Base-by-base conservation (phyloP, 176 grass and related monocot genomes). In the Thinopyrum elongatum region DNA sequence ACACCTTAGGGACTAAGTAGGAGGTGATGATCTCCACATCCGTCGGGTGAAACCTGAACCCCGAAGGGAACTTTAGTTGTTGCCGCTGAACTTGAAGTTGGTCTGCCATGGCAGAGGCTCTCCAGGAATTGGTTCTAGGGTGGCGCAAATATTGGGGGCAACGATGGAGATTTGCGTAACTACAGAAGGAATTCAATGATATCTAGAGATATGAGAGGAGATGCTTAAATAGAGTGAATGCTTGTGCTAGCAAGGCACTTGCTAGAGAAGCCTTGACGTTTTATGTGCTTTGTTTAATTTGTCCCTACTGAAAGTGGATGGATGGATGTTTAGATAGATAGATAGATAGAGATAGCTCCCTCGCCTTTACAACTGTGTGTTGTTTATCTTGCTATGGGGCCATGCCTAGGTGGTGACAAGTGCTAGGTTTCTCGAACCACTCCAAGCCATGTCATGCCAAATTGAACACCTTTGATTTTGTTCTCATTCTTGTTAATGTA, bases 21-120 rank as follows among this genome's bases (percentile, higher is more conserved):
- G 39, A 66, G 74, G 21, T 86, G 70, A 95, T 87, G 53, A 95
- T 93, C 84, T 93, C 94, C 33, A 83, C 84, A 16, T 95, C 87
- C 0, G 26, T 80, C 4, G 94, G 94, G 22, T 89, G 49, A 72
- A 95, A 95, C 30, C 84, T 72, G 36, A 95, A 95, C 1, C 94
- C 94, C 0, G 84, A 77, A 8, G 91, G 91, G 7, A 93, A 58
- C 1, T 90, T 49, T 53, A 53, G 49, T 19, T 53, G 16, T 53
- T 53, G 49, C 3, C 6, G 49, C 6, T 53, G 49, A 53, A 2
- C 16, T 53, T 53, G 15, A 53, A 53, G 15, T 16, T 53, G 49
- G 49, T 53, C 6, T 53, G 16, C 83, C 90, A 95, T 95, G 78
- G 25, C 41, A 0, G 49, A 53, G 21, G 10, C 7, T 5, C 11